Base-by-base conservation (phyloP, 139 green algal species). In the Micromonas commoda region DNA sequence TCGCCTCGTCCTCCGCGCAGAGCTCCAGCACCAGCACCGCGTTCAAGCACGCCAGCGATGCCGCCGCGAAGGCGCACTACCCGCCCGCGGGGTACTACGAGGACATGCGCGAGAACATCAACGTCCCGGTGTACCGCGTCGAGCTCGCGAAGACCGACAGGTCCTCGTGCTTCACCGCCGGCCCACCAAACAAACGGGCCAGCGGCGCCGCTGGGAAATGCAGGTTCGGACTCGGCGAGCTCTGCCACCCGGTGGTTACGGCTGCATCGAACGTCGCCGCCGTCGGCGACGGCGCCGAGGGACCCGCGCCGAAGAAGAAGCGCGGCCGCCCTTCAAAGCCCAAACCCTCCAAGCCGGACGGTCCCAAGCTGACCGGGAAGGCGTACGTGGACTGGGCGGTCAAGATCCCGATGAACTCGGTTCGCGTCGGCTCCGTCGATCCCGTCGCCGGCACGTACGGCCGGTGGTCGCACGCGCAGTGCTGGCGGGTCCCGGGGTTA, bases 401-500 rank as follows among this genome's bases (percentile, higher is more conserved):
- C 26, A 74, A 63, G 21, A 83, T 83, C 28, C 34, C 33, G 37
- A 77, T 78, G 77, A 68, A 68, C 23, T 31, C 64, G 19, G 3
- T 84, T 9, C 80, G 80, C 2, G 32, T 84, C 37, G 80, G 80
- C 21, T 69, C 5, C 53, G 33, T 78, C 16, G 67, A 81, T 35
- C 63, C 21, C 5, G 31, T 26, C n/a, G 34, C 57, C 24, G 76
- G 53, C 20, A 33, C 26, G 19, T 85, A 82, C 77, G 68, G 77
- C 6, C 31, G 51, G 16, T 85, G 81, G 81, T 67, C 19, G 21
- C 81, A 85, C 71, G 64, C 82, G 19, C 34, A 23, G 31, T 82
- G 77, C 71, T 85, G 81, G 81, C 70, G 81, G 32, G 77, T 85
- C 23, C 81, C 81, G 3, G 65, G 24, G 53, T 78, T 74, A 70